Base-by-base conservation (phyloP, 2,329 filamentous ascomycete genomes). In the Microdochium bolleyi region DNA sequence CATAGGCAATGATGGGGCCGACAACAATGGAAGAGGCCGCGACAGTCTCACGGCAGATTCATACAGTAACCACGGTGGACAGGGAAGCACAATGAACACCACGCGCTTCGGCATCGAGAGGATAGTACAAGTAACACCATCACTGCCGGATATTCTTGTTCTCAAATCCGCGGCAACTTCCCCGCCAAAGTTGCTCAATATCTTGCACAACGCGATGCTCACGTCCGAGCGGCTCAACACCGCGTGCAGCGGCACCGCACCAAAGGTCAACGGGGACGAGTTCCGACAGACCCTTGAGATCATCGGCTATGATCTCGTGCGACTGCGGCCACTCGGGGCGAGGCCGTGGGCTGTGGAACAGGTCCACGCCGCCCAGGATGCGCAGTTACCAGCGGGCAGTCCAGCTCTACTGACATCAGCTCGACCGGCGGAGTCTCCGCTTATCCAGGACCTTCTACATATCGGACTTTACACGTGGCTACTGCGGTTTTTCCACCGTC, bases 381-480 rank as follows among this genome's bases (percentile, higher is more conserved):
- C 8, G 48, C 65, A 27, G 53, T 63, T 19, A 51, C 58, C 22
- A 50, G 62, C 8, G 61, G 59, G 4, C 64, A 67, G 49, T n/a
- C n/a, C n/a, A n/a, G n/a, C n/a, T n/a, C n/a, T n/a, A n/a, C n/a
- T n/a, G n/a, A n/a, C n/a, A n/a, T n/a, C n/a, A n/a, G n/a, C n/a
- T n/a, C n/a, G n/a, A n/a, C n/a, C n/a, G n/a, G n/a, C n/a, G n/a
- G n/a, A n/a, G 24, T 27, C 19, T 27, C 34, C 19, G 2, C n/a
- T 8, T 22, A 13, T 54, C 48, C 60, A 58, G 44, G 53, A 61
- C 25, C 41, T 56, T 4, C 38, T 62, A 14, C 63, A 65, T 27
- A 50, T 66, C 3, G 64, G 61, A 10, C 57, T 67, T 2, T 48
- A 56, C 3, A 59, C 61, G 14, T 62, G 65, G 34, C 52, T 68